Conservation (phyloP, 192 early-diverging fungal species). For the Funneliformis geosporum region DNA sequence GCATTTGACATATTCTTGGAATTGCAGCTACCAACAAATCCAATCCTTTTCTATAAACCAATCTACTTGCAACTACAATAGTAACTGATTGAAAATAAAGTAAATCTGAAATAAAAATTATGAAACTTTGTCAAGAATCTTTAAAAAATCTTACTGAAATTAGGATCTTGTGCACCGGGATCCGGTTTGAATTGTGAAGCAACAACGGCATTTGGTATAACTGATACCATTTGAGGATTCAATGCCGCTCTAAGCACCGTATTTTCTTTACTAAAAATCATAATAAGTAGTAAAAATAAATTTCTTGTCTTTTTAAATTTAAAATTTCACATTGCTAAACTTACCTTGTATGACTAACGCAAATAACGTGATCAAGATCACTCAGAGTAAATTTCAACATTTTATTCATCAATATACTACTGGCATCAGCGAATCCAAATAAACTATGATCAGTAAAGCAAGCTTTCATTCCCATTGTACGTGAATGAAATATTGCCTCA, state of each 20-base stretch:
- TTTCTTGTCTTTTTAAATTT: not conserved
- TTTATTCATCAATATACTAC: conserved; percentile 94
- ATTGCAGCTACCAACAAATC: conserved; percentile 90
- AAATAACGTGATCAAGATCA: conserved; percentile 97
- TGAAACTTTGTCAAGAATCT: not conserved
- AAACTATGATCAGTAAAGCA: conserved; percentile 98
- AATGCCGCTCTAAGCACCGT: conserved; percentile 93
- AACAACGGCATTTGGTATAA: conserved; percentile 98
- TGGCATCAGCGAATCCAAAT: conserved; percentile 94
- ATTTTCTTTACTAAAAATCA: conserved; percentile 86
- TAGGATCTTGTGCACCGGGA: conserved; percentile 68
- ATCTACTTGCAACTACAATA: conserved; percentile 87
- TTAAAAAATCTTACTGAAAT: conserved; percentile 58
- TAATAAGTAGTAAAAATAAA: conserved; percentile 30
- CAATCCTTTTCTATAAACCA: conserved; percentile 94
- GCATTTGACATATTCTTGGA: conserved; percentile 83
- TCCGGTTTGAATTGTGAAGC: conserved; percentile 88
- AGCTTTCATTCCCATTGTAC: conserved; percentile 91
- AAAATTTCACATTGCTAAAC: not conserved
- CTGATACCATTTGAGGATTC: conserved; percentile 86
- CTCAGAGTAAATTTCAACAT: conserved; percentile 94
- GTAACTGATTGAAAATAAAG: conserved; percentile 61
- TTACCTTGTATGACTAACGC: conserved; percentile 94
- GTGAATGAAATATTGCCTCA: conserved; percentile 93
- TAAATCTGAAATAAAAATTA: conserved; percentile 3